phyloP scores from a whole-genome alignment of 2,329 filamentous ascomycete species.

The Cryphonectria carpinicola region DNA sequence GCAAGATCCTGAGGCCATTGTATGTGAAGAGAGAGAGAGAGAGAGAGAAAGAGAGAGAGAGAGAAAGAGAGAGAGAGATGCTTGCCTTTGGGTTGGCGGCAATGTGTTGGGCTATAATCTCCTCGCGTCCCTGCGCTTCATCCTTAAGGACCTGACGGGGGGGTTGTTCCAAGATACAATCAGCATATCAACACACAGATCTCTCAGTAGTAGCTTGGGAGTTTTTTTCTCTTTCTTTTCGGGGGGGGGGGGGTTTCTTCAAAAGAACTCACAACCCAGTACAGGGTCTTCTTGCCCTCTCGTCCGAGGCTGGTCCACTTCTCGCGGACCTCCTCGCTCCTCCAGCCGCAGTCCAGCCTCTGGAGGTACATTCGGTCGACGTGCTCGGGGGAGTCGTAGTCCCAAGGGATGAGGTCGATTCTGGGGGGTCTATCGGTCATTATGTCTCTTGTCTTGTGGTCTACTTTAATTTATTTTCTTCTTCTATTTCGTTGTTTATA shows the following conservation, averaged over 20 bases:
- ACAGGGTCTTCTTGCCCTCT: constrained; percentile 42
- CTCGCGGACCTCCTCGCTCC: constrained; percentile 40
- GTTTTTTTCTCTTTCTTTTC: too few relatives aligned
- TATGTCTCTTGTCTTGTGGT: not conserved
- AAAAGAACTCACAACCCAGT: constrained; percentile 45
- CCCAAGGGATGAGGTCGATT: constrained; percentile 49
- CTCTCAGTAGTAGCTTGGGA: not conserved
- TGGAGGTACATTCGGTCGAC: constrained; percentile 46
- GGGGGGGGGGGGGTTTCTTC: too few relatives aligned
- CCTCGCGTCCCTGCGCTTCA: constrained; percentile 35
- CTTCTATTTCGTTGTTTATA: too few relatives aligned
- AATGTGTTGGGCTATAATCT: constrained; percentile 38
- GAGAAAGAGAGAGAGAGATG: too few relatives aligned
- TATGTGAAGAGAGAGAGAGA: not conserved
- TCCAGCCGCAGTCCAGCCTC: constrained; percentile 52
- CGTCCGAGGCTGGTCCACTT: constrained; percentile 41
- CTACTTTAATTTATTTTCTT: not conserved
- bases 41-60: too few relatives aligned
- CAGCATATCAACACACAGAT: not conserved
- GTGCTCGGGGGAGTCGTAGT: constrained; percentile 45
- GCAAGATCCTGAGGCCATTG: not conserved
- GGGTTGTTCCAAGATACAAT: not conserved
- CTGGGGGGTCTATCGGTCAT: constrained; percentile 26
- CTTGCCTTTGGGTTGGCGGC: constrained; percentile 38
- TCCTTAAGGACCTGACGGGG: constrained; percentile 37